Conservation (phyloP, 257 asterid species). For the Oldenlandia corymbosa region DNA sequence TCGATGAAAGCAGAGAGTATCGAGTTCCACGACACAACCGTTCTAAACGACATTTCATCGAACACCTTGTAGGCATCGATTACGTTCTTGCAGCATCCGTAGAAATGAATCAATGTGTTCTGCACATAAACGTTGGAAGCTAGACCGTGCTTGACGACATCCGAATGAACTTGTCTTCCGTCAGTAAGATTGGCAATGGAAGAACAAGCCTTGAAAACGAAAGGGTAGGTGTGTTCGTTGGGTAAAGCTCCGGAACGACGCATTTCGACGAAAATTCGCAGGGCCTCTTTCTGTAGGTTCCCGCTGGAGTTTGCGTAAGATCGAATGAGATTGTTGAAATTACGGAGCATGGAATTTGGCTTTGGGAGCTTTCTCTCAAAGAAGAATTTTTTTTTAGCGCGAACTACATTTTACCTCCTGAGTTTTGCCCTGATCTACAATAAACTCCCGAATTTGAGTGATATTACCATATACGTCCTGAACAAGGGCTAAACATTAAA, state of each 20-base stretch:
- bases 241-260: constrained; percentile 43
- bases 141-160: constrained; percentile 53
- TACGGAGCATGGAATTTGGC: constrained; percentile 5
- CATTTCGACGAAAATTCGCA: constrained; percentile 42
- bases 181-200: constrained; percentile 42
- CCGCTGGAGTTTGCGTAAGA: constrained; percentile 38
- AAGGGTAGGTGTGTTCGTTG: constrained; percentile 61
- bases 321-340: constrained; percentile 52
- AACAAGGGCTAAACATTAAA: no score
- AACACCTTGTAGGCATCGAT: constrained; percentile 48
- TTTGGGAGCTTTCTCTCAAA: not conserved
- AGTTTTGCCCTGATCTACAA: no score
- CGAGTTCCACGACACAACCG: constrained; percentile 70
- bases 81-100: constrained; percentile 53
- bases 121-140: constrained; percentile 51
- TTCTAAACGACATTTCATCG: constrained; percentile 53
- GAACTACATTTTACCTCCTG: no score
- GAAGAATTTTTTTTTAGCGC: no score
- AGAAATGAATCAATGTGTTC: constrained; percentile 51
- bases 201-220: constrained; percentile 56
- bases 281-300: constrained; percentile 32
- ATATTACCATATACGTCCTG: no score
- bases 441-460: no score
- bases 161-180: constrained; percentile 63
- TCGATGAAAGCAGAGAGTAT: constrained; percentile 48